Base-by-base conservation (phyloP, 2,329 filamentous ascomycete species). In the Pseudogymnoascus sp. region DNA sequence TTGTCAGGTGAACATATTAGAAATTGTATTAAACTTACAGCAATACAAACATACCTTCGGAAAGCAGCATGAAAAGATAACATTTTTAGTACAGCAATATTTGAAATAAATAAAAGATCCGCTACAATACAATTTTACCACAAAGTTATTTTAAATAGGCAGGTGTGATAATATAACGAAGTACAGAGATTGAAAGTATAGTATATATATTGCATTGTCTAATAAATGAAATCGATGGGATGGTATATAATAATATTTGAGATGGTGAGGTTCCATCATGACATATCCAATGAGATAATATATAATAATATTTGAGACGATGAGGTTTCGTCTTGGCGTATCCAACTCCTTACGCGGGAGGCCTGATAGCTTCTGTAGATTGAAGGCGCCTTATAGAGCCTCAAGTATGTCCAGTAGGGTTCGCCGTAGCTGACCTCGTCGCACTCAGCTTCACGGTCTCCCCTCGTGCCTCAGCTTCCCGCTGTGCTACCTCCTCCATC, bases 401-500 rank as follows among this genome's bases (percentile, higher is more conserved):
- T 53, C 46, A 53, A 31, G 25, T 53, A 31, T 31, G 46, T 31
- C 14, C 46, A 5, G 46, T 16, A 12, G 25, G 25, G 25, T 31
- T 31, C n/a, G 46, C 9, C 8, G 23, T 31, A 31, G 14, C 25
- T 53, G 25, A 16, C n/a, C n/a, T 53, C n/a, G 25, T 12, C n/a
- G n/a, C 11, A 31, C 46, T 53, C n/a, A 31, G n/a, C 46, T 53
- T 53, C 8, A 53, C n/a, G 5, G 46, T 53, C 46, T 53, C 46
- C 5, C 46, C 46, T 5, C 7, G 3, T 53, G 25, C 25, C 49
- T 56, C 49, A 56, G 49, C 49, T 34, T 56, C 49, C 14, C 9
- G 28, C 2, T 5, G 49, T 14, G 49, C 49, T 7, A 34, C 62
- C 40, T 62, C 65, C 56, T 70, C 71, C 56, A 73, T 42, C 28